Percentiles rank a stretch among this genome's conserved stretches.
Conservation (phyloP, 202 grass and related monocot genomes). For the Schoenoplectus triqueter region DNA sequence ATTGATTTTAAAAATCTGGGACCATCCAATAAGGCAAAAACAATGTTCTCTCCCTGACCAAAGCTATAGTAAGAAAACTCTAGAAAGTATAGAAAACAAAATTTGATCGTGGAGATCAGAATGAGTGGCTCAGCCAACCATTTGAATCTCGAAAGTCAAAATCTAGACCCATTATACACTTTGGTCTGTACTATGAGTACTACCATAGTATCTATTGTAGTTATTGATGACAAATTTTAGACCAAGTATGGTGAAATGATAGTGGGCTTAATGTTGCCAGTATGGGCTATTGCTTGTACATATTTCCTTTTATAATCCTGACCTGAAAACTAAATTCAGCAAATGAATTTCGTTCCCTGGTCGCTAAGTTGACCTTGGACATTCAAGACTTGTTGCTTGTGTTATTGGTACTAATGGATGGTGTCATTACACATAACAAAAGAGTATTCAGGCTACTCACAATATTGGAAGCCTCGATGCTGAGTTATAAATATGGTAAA, state of each 20-base stretch:
- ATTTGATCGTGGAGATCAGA: background rate
- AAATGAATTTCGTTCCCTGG: too few relatives aligned
- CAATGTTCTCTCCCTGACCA: slow-evolving; percentile 1
- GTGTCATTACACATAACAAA: background rate
- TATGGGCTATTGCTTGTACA: background rate
- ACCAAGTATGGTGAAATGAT: background rate
- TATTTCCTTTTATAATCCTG: slow-evolving; percentile 12
- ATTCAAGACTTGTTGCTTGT: background rate
- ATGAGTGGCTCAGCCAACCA: background rate
- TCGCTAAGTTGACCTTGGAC: background rate
- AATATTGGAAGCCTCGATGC: background rate
- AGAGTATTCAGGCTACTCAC: background rate
- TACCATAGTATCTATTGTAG: background rate
- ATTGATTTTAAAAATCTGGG: background rate
- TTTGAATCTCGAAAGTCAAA: background rate
- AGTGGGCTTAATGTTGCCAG: background rate
- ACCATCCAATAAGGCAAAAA: background rate
- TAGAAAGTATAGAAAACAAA: background rate
- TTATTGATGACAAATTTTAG: background rate
- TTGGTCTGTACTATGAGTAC: background rate
- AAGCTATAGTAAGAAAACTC: slow-evolving; percentile 3
- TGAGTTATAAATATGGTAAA: background rate
- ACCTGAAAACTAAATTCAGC: slow-evolving; percentile 3
- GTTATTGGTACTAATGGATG: slow-evolving; percentile 2
- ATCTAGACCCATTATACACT: background rate